Percentiles rank a stretch among this genome's conserved stretches.
phyloP scores from a whole-genome alignment of 1,284 basidiomycete genomes.

The Ustanciosporium gigantosporum region DNA sequence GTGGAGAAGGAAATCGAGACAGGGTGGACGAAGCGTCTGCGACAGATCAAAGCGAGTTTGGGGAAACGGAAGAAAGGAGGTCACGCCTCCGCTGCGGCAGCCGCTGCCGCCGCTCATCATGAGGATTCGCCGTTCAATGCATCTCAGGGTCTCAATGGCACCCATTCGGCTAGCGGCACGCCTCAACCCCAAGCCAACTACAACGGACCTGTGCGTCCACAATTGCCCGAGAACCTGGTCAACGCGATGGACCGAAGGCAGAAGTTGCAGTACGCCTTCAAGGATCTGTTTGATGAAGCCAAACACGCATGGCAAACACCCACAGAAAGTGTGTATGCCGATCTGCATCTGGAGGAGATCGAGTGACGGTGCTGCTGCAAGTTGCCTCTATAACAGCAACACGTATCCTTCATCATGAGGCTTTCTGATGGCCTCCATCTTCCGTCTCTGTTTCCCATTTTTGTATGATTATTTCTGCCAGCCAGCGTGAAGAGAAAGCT shows the following conservation, averaged over 20 bases:
- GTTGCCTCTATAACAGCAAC: too few relatives aligned
- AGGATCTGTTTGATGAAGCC: slow-evolving; percentile 49
- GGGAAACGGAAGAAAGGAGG: slow-evolving; percentile 55
- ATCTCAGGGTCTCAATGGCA: slow-evolving; percentile 12
- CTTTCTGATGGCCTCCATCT: not conserved
- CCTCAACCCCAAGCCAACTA: slow-evolving; percentile 25
- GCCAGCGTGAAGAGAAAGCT: too few relatives aligned
- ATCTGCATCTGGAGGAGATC: slow-evolving; percentile 27
- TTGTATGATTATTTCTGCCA: too few relatives aligned
- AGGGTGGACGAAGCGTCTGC: slow-evolving; percentile 53
- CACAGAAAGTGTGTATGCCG: slow-evolving; percentile 43
- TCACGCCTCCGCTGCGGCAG: not conserved
- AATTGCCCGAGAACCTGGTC: slow-evolving; percentile 47
- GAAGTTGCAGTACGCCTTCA: slow-evolving; percentile 49
- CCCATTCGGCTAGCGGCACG: slow-evolving; percentile 20
- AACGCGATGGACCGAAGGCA: slow-evolving; percentile 47
- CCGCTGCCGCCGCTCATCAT: slow-evolving; percentile 5
- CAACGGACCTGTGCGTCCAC: slow-evolving; percentile 47
- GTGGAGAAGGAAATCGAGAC: slow-evolving; percentile 58
- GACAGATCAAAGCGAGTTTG: slow-evolving; percentile 54
- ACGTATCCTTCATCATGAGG: not conserved
- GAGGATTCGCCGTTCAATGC: slow-evolving; percentile 23
- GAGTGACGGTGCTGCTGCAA: slow-evolving; percentile 13
- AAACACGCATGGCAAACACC: slow-evolving; percentile 46
- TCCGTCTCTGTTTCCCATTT: too few relatives aligned